A percentile compares a stretch with the other conserved stretches of the same genome.
Conservation (phyloP, 805 yeast genomes). For the Pichia kluyveri region DNA sequence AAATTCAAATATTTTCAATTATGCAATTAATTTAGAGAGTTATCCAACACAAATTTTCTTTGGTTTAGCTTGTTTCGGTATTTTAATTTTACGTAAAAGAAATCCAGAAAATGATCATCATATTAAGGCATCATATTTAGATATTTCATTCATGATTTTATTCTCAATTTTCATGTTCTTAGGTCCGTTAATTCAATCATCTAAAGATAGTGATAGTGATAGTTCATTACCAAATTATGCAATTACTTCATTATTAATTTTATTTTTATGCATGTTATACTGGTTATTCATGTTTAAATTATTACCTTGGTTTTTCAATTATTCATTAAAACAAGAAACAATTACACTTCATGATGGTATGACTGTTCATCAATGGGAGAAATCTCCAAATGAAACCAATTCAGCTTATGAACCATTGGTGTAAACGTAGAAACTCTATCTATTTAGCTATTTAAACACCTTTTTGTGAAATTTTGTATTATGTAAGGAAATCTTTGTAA, state of each 20-base stretch:
- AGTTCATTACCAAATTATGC: slow-evolving; percentile 41
- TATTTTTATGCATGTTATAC: slow-evolving; percentile 37
- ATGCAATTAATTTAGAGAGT: slow-evolving; percentile 43
- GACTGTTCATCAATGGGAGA: slow-evolving; percentile 1
- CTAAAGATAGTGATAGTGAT: slow-evolving; percentile 22
- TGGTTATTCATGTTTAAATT: slow-evolving; percentile 48
- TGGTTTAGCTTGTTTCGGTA: slow-evolving; percentile 45
- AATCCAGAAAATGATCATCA: slow-evolving; percentile 41
- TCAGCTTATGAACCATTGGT: background rate
- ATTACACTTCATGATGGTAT: slow-evolving; percentile 2
- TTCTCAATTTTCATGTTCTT: slow-evolving; percentile 40
- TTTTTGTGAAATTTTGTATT: too few species aligned
- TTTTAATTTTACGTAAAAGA: slow-evolving; percentile 45
- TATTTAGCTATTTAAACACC: too few species aligned
- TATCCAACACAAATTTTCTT: slow-evolving; percentile 43
- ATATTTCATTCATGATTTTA: slow-evolving; percentile 36
- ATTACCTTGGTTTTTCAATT: slow-evolving; percentile 35
- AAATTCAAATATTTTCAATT: slow-evolving; percentile 41
- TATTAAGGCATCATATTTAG: slow-evolving; percentile 40
- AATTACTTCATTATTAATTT: slow-evolving; percentile 32
- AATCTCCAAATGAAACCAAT: background rate
- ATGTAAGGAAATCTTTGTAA: too few species aligned
- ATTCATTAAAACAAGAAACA: background rate
- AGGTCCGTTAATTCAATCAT: slow-evolving; percentile 35
- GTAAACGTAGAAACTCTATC: too few species aligned